Percentiles rank a stretch among this genome's conserved stretches.
These are phyloP conservation scores for Aethionema arabicum DNA, from an alignment of 345 rosid species.

Conservation along the genomic window DNA sequence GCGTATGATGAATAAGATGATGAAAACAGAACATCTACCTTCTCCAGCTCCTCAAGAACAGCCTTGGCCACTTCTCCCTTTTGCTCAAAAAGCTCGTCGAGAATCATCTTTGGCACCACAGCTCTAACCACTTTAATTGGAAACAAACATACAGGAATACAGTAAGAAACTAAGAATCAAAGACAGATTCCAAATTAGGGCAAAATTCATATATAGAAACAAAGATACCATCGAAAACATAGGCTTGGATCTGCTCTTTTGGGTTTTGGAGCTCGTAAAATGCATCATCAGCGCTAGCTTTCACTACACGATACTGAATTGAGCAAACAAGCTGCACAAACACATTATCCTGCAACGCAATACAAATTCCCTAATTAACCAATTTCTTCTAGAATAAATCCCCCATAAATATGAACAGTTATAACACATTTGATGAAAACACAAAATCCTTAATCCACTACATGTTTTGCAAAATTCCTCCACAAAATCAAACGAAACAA, in stretches of 20 bases:
- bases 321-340: constrained; percentile 95
- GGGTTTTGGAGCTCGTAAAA: constrained; percentile 95
- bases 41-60: constrained; percentile 92
- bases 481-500: background rate
- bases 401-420: background rate
- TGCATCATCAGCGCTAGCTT: constrained; percentile 86
- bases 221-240: constrained; percentile 84
- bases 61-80: constrained; percentile 96
- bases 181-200: background rate
- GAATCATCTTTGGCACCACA: constrained; percentile 77
- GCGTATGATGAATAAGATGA: background rate
- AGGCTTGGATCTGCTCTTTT: constrained; percentile 88
- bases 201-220: background rate
- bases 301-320: constrained; percentile 82
- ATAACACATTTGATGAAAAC: background rate
- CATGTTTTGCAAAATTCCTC: background rate
- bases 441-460: background rate
- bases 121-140: constrained; percentile 78
- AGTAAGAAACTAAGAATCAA: constrained; percentile 5
- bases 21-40: constrained; percentile 43
- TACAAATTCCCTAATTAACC: too few relatives aligned
- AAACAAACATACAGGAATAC: constrained; percentile 9
- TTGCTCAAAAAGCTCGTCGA: constrained; percentile 94
- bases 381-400: background rate
- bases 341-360: constrained; percentile 70